phyloP scores from a whole-genome alignment of 2,329 filamentous ascomycete species.

The Xylaria sp. region DNA sequence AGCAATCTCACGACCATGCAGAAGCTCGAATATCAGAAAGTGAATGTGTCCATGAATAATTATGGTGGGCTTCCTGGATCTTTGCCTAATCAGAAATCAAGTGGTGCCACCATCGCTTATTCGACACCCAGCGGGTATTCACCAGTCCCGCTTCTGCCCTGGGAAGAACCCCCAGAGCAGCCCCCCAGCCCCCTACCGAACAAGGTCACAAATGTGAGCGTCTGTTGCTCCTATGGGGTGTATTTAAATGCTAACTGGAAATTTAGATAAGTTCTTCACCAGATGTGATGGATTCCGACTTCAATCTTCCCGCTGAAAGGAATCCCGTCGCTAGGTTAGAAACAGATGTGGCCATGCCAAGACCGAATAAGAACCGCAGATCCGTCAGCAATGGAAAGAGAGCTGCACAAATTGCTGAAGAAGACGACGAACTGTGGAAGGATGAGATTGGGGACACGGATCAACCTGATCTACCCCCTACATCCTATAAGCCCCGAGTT shows the following conservation, averaged over 20 bases:
- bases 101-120: slow-evolving; percentile 49
- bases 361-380: slow-evolving; percentile 18
- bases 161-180: slow-evolving; percentile 42
- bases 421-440: slow-evolving; percentile 49
- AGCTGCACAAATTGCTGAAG: slow-evolving; percentile 35
- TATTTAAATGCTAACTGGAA: slow-evolving; percentile 28
- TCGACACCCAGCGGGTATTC: slow-evolving; percentile 50
- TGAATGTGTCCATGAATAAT: slow-evolving; percentile 41
- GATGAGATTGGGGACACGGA: slow-evolving; percentile 38
- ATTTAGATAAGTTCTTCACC: slow-evolving; percentile 48
- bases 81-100: slow-evolving; percentile 46
- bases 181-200: slow-evolving; percentile 28
- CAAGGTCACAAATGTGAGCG: slow-evolving; percentile 43
- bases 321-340: slow-evolving; percentile 8
- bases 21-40: slow-evolving; percentile 49
- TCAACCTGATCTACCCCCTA: slow-evolving; percentile 30
- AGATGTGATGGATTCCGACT: slow-evolving; percentile 41
- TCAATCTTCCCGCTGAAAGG: slow-evolving; percentile 22
- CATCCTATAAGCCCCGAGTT: slow-evolving; percentile 40
- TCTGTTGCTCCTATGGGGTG: neutral
- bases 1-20: slow-evolving; percentile 51
- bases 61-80: slow-evolving; percentile 38
- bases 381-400: slow-evolving; percentile 40
- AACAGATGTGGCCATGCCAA: slow-evolving; percentile 23
- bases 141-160: slow-evolving; percentile 46